These are phyloP conservation scores for Xylaria sp. DNA, from an alignment of 2,329 filamentous ascomycete genomes.

Conservation along the genomic window DNA sequence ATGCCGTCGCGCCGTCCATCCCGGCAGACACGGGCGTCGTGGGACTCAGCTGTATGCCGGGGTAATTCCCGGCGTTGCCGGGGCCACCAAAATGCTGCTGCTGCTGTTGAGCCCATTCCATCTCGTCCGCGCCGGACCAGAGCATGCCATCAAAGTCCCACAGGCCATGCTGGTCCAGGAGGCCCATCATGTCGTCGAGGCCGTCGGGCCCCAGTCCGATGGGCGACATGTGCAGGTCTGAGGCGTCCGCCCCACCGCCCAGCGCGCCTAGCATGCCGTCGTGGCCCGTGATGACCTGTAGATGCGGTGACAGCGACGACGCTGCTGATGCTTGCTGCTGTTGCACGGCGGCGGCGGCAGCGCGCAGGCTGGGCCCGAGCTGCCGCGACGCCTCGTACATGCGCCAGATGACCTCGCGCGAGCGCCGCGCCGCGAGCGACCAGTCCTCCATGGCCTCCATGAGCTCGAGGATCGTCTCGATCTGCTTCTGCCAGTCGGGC, in stretches of 20 bases:
- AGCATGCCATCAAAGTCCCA: constrained; percentile 64
- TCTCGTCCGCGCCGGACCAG: constrained; percentile 53
- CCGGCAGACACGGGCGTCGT: constrained; percentile 40
- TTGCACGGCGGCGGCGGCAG: constrained; percentile 36
- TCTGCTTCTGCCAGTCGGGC: constrained; percentile 60
- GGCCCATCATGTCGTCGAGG: constrained; percentile 57
- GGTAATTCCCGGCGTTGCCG: constrained; percentile 30
- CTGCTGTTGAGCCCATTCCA: constrained; percentile 38
- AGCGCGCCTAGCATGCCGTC: constrained; percentile 42
- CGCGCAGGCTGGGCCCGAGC: constrained; percentile 44
- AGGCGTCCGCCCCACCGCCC: constrained; percentile 40
- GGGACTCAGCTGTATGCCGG: constrained; percentile 37
- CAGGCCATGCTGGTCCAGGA: constrained; percentile 59
- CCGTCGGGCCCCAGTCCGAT: constrained; percentile 58
- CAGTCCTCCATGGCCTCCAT: constrained; percentile 69
- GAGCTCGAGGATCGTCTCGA: constrained; percentile 63
- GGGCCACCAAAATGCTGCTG: constrained; percentile 40
- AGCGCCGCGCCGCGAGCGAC: constrained; percentile 67
- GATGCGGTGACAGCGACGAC: constrained; percentile 27
- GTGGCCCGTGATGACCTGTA: constrained; percentile 45
- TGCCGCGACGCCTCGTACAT: constrained; percentile 65
- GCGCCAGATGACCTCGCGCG: constrained; percentile 66
- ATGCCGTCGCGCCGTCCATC: constrained; percentile 47
- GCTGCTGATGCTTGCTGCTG: constrained; percentile 33
- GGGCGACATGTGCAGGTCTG: constrained; percentile 56